Evolutionary conservation across 2,329 filamentous ascomycete genomes (phyloP).

Genomic region (Botrytis sinoallii): DNA sequence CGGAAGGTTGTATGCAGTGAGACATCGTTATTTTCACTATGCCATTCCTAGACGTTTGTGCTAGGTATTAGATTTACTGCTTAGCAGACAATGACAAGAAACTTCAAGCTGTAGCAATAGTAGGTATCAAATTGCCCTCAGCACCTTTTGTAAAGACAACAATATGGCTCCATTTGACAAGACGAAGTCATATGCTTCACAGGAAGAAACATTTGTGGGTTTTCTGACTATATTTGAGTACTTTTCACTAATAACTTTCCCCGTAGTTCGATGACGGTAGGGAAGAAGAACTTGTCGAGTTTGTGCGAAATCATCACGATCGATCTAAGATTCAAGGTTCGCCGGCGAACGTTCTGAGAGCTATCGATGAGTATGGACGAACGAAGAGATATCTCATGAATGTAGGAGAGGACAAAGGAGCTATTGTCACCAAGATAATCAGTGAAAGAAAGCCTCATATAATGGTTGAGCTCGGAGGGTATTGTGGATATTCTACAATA

Average conservation of each 20-base stretch:
- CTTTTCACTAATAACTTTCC: neutral
- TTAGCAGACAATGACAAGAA: neutral
- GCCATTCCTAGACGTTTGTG: neutral
- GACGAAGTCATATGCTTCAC: slow-evolving; percentile 29
- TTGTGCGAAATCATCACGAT: slow-evolving; percentile 59
- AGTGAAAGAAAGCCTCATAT: slow-evolving; percentile 60
- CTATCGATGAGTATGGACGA: slow-evolving; percentile 67
- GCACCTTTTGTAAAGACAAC: neutral
- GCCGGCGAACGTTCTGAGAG: slow-evolving; percentile 60
- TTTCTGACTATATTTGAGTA: neutral
- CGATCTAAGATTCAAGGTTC: slow-evolving; percentile 62
- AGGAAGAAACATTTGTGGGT: slow-evolving; percentile 32
- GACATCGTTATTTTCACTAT: neutral
- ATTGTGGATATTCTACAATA: slow-evolving; percentile 78
- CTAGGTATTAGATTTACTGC: neutral
- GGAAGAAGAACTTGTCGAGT: slow-evolving; percentile 70
- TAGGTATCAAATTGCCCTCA: neutral
- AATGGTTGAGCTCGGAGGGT: slow-evolving; percentile 79
- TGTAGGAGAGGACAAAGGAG: slow-evolving; percentile 71
- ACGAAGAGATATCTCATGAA: slow-evolving; percentile 76
- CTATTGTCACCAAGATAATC: slow-evolving; percentile 67
- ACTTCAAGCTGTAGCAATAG: neutral
- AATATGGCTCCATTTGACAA: slow-evolving; percentile 29
- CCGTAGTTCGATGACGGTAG: slow-evolving; percentile 64
- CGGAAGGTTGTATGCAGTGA: neutral